Conservation (phyloP, 2,329 filamentous ascomycete species). For the Neurospora sp. region DNA sequence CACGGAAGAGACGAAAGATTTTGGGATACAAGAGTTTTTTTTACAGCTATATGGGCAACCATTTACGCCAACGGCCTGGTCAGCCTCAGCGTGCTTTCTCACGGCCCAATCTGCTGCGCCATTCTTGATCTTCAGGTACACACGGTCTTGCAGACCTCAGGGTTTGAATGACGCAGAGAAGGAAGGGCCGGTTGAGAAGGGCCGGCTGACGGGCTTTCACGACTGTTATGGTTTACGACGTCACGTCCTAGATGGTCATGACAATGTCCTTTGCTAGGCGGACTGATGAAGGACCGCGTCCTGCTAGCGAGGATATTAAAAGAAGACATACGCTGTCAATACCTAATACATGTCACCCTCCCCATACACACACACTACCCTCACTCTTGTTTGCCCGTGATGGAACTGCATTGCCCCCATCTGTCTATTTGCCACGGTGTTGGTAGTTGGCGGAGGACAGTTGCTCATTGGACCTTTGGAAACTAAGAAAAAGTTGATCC, state of each 20-base stretch:
- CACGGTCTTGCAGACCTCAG: background rate
- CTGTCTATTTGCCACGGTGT: background rate
- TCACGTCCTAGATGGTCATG: conserved; percentile 21
- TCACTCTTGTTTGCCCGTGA: background rate
- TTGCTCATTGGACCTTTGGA: background rate
- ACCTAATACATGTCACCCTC: background rate
- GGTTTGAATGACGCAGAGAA: background rate
- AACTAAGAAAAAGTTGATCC: background rate
- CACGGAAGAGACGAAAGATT: conserved; percentile 15
- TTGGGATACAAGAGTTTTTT: conserved; percentile 16
- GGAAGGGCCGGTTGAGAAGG: background rate
- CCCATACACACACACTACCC: background rate
- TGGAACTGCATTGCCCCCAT: background rate
- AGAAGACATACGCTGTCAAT: background rate
- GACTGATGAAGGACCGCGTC: background rate
- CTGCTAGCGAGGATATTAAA: background rate
- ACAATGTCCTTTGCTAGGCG: conserved; percentile 13
- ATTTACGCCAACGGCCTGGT: conserved; percentile 13
- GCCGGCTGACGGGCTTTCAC: conserved; percentile 12
- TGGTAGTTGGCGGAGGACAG: background rate
- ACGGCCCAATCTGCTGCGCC: background rate
- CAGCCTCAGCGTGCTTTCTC: conserved; percentile 3
- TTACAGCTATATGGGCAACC: conserved; percentile 20
- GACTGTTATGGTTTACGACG: conserved; percentile 22
- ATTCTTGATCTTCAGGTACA: background rate